Evolutionary conservation across 352 stramenopile genomes (phyloP).

Genomic region (Phytophthora sp.): DNA sequence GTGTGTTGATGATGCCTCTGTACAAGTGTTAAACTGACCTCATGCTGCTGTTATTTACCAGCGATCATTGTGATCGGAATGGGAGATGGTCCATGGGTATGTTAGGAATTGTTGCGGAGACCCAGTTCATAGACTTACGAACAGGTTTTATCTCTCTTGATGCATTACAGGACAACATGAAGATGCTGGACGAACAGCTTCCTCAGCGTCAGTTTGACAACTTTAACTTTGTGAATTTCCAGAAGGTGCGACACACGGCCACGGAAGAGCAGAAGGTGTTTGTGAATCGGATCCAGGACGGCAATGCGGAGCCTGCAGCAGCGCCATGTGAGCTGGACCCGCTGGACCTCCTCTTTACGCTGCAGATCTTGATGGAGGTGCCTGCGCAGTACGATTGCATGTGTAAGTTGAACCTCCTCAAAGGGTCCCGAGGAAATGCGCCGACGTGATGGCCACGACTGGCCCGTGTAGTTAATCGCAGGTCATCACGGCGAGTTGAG

Average conservation of each 20-base stretch:
- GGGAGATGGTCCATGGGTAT: conserved; percentile 55
- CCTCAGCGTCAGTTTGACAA: conserved; percentile 78
- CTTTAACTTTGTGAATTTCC: conserved; percentile 86
- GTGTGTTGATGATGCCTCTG: neutral
- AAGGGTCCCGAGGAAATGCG: conserved; percentile 11
- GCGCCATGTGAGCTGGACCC: conserved; percentile 26
- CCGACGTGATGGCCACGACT: neutral
- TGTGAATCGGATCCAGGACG: conserved; percentile 28
- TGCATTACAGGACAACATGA: conserved; percentile 67
- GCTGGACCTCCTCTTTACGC: conserved; percentile 44
- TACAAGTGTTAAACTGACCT: conserved; percentile 11
- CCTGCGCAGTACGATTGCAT: conserved; percentile 51
- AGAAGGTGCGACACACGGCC: conserved; percentile 66
- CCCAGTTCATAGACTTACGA: too few species aligned
- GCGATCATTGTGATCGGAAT: conserved; percentile 62
- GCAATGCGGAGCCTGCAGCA: conserved; percentile 21
- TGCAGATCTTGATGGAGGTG: conserved; percentile 54
- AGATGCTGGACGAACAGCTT: conserved; percentile 75
- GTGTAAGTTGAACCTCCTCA: conserved; percentile 54
- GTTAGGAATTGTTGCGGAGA: neutral
- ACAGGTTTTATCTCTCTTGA: neutral
- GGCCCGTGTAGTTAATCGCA: neutral
- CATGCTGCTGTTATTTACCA: conserved; percentile 10
- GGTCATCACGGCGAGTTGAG: too few species aligned
- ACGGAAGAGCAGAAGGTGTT: conserved; percentile 37